Base-by-base conservation (phyloP, 2,329 filamentous ascomycete genomes). In the Pseudophaeomoniella oleicola region DNA sequence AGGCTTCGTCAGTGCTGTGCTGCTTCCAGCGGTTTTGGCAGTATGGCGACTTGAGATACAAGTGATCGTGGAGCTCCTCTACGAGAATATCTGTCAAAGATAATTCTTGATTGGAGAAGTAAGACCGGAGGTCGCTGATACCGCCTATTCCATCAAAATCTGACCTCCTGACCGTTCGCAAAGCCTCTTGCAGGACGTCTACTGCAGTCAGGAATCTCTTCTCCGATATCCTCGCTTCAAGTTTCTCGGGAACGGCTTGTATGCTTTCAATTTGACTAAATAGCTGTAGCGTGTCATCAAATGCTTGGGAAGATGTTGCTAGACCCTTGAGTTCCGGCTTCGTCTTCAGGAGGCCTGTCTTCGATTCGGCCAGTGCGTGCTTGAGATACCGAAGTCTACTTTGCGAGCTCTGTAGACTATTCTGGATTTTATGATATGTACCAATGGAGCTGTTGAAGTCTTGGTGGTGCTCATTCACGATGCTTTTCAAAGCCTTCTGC, bases 361-460 rank as follows among this genome's bases (percentile, higher is more conserved):
- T 93, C 32, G 88, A 81, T 37, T 76, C 72, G 11, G 78, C 71
- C 39, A 98, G 66, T n/a, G 84, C 85, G 39, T 86, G 76, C 56
- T 88, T 90, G 43, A 98, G 66, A 10, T 69, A 66, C 40, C 88
- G 76, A 37, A 98, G 84, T 41, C 85, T 77, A 50, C 78, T 78
- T 58, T 98, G 90, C 12, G 86, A 94, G 35, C 75, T 69, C 50
- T 88, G 82, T 45, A 98, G 90, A 59, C 85, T 94, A 36, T 78
- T 76, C 57, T 98, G 90, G 42, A 98, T 98, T 59, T 93, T 94
- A 66, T 98, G 92, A 54, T 96, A 98, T 14, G 88, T 96, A 57
- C 88, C 90, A 44, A 98, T 96, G 35, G 88, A 94, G 58, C 85
- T 94, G 62, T 96, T 98, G 70, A 98, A 98, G 33, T 90, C 92